phyloP scores from a whole-genome alignment of 257 asterid genomes.

The Dorcoceras hygrometricum region DNA sequence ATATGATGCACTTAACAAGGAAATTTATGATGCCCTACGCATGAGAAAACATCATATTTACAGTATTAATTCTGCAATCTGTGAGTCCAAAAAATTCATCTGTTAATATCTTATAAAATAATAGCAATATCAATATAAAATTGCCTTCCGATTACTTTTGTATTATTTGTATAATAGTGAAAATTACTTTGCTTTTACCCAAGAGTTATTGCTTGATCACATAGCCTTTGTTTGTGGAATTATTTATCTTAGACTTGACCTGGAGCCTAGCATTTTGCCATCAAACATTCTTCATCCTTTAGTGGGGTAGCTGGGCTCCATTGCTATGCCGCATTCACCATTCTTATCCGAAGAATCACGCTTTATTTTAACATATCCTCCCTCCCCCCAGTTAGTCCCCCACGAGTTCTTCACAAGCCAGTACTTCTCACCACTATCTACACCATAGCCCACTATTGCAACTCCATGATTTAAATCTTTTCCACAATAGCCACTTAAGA shows the following conservation, averaged over 20 bases:
- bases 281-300: slow-evolving; percentile 24
- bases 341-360: slow-evolving; percentile 27
- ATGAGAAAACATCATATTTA: not conserved
- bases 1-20: not conserved
- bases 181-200: slow-evolving; percentile 1
- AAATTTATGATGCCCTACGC: not conserved
- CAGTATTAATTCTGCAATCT: not conserved
- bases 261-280: not conserved
- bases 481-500: slow-evolving; percentile 46
- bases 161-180: slow-evolving; percentile 6
- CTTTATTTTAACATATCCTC: slow-evolving; percentile 49
- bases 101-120: not conserved
- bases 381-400: slow-evolving; percentile 62
- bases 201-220: slow-evolving; percentile 13
- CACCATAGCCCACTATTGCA: slow-evolving; percentile 52
- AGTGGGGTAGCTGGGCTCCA: slow-evolving; percentile 54
- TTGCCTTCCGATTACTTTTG: not conserved
- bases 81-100: not conserved
- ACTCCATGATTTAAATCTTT: slow-evolving; percentile 50
- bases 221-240: slow-evolving; percentile 11
- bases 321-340: slow-evolving; percentile 55
- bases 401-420: slow-evolving; percentile 79
- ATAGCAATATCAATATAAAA: slow-evolving; percentile 10
- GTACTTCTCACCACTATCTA: slow-evolving; percentile 35
- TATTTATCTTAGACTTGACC: slow-evolving; percentile 14